Base-by-base conservation (phyloP, 352 stramenopile genomes). In the Globisporangium lucens region DNA sequence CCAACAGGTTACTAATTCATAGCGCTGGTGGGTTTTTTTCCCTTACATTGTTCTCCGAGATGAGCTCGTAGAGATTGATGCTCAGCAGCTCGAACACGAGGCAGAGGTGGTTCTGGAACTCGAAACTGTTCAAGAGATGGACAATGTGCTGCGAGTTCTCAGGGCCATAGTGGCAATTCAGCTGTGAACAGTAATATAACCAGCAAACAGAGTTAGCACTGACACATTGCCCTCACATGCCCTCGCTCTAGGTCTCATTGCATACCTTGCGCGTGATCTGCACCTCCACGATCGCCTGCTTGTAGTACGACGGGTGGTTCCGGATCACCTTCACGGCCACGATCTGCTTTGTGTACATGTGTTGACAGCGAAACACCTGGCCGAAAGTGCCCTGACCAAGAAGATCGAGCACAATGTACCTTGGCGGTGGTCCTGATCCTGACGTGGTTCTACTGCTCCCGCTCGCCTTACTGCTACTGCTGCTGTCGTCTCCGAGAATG, bases 321-420 rank as follows among this genome's bases (percentile, higher is more conserved):
- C 98, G 98, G 68, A 99, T 98, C 64, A 99, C 97, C 75, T 99
- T 98, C 66, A 98, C 96, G 1, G 93, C 94, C 8, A 98, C 93
- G 57, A 97, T 83, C 60, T 84, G 70, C 33, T 93, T 78, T 7
- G 79, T 92, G 43, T 80, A 58, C 5, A 71, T 36, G 66, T 89
- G 73, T 8, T 75, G 73, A 9, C 75, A 82, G 36, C 78, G 68
- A 38, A 87, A 78, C 13, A 89, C 81, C 57, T 89, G 77, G 0
- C 81, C 81, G 51, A 89, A 89, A n/a, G 81, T 83, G 30, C 81
- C 81, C 64, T 98, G 97, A 8, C 97, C 97, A 61, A 99, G 97
- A 62, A 93, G 71, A 71, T 98, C 90, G 61, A 98, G 86, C 56
- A 99, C 85, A 36, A 91, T 71, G 74, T 98, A 99, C 5, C 47